Evolutionary conservation across 2,329 filamentous ascomycete genomes (phyloP), one percentile per base, ranked within the genome.

Genomic region (Colletotrichum musae): DNA sequence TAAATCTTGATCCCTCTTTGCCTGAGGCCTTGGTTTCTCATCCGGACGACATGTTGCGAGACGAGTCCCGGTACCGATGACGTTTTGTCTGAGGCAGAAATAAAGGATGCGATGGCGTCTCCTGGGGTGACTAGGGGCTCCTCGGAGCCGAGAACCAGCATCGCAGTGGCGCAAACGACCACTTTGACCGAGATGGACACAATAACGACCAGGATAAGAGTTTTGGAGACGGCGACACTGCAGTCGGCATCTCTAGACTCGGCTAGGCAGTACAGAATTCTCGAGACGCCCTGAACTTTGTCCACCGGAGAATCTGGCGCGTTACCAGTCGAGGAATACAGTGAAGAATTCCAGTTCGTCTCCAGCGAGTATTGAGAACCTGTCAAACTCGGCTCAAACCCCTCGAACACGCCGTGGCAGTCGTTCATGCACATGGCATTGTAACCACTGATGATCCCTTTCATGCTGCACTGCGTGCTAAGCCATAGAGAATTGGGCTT

Each of bases 401-500:
- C 6, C 13, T 1, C 5, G 41, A 5, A 54, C 5, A 16, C 9
- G n/a, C 7, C 9, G 28, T 5, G n/a, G 51, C 28, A 54, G 32
- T 36, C 7, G 32, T 36, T 36, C 32, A 36, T 36, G 32, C 32
- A 6, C 16, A 9, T 2, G 45, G 45, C 18, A 10, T 6, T 5
- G 45, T 43, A 43, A 21, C 45, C 9, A 48, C 5, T 10, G 32
- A 15, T 16, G 28, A n/a, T 26, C 18, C 50, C 62, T 5, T 18
- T 28, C 39, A 52, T 50, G 2, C 39, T 48, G 24, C 63, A 59
- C 5, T 47, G 28, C 7, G 68, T 59, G 9, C 28, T 32, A 13
- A 41, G 54, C 65, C 66, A 62, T 9, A 70, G 21, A 6, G 58
- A 48, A 15, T 70, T 68, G 13, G 58, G 6, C 28, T 64, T 16